These are phyloP conservation scores for Xylariaceae sp. DNA, from an alignment of 2,329 filamentous ascomycete species.

Conservation along the genomic window DNA sequence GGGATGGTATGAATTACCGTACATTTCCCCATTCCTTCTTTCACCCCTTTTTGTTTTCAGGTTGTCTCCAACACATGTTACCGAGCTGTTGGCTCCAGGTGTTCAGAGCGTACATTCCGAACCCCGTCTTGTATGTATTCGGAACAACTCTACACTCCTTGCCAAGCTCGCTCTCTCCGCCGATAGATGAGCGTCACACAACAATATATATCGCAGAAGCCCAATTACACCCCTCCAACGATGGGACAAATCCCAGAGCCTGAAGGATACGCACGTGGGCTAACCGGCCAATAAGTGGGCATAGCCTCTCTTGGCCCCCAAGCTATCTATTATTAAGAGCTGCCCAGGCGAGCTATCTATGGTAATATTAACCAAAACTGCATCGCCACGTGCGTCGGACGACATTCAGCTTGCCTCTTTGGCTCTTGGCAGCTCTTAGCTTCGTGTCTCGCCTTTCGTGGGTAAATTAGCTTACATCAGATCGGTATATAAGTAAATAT, in stretches of 20 bases:
- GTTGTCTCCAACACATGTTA: no score
- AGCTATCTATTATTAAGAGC: conserved; percentile 19
- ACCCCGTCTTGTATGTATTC: no score
- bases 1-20: no score
- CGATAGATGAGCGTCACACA: no score
- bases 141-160: no score
- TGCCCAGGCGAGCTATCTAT: conserved; percentile 1
- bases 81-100: no score
- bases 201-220: no score
- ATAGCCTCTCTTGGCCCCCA: background rate
- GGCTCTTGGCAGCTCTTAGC: background rate
- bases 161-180: no score
- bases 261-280: conserved; percentile 29
- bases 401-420: conserved; percentile 5
- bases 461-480: background rate
- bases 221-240: background rate
- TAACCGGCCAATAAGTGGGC: conserved; percentile 14
- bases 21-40: no score
- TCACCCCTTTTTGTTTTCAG: no score
- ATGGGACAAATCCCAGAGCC: background rate
- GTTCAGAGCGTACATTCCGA: no score
- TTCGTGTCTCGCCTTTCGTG: background rate
- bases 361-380: conserved; percentile 6
- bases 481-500: background rate
- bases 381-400: conserved; percentile 21